These are phyloP conservation scores for Polyporus tsugae DNA, from an alignment of 1,284 basidiomycete species.

Conservation along the genomic window DNA sequence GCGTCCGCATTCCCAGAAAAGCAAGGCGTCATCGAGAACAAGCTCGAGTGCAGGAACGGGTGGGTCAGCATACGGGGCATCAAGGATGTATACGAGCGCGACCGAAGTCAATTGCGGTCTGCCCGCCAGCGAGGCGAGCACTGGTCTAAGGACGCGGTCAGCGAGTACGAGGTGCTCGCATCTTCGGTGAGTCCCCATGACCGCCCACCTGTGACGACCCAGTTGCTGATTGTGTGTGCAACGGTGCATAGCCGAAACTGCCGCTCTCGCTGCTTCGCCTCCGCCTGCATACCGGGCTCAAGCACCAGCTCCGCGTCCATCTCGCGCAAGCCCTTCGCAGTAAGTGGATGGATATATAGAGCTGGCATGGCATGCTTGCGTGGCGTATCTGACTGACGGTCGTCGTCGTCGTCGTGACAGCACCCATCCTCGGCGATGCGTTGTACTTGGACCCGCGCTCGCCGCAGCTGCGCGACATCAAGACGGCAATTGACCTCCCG, in stretches of 20 bases:
- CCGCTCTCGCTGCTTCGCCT: conserved; percentile 67
- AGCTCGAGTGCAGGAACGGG: conserved; percentile 55
- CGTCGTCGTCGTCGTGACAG: conserved; percentile 44
- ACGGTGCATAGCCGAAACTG: conserved; percentile 47
- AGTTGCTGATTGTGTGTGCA: too few species aligned
- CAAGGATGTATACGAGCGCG: conserved; percentile 39
- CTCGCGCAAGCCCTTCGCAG: conserved; percentile 59
- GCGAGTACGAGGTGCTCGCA: conserved; percentile 67
- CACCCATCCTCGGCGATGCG: conserved; percentile 70
- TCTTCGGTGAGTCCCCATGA: conserved; percentile 58
- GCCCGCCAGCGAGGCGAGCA: conserved; percentile 4
- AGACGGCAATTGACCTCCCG: conserved; percentile 45
- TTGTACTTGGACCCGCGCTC: conserved; percentile 51
- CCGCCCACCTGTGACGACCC: neutral
- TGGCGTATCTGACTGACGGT: conserved; percentile 13
- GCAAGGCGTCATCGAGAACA: conserved; percentile 54
- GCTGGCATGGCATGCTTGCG: neutral
- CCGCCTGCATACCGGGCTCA: conserved; percentile 66
- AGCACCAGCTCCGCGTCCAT: conserved; percentile 78
- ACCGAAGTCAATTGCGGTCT: conserved; percentile 20
- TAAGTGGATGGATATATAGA: conserved; percentile 33
- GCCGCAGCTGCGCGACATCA: conserved; percentile 38
- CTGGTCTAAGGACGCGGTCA: conserved; percentile 52
- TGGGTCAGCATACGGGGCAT: conserved; percentile 41
- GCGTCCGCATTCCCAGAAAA: conserved; percentile 51